Conservation (phyloP, 176 grass and related monocot species). For the Hordeum marinum region DNA sequence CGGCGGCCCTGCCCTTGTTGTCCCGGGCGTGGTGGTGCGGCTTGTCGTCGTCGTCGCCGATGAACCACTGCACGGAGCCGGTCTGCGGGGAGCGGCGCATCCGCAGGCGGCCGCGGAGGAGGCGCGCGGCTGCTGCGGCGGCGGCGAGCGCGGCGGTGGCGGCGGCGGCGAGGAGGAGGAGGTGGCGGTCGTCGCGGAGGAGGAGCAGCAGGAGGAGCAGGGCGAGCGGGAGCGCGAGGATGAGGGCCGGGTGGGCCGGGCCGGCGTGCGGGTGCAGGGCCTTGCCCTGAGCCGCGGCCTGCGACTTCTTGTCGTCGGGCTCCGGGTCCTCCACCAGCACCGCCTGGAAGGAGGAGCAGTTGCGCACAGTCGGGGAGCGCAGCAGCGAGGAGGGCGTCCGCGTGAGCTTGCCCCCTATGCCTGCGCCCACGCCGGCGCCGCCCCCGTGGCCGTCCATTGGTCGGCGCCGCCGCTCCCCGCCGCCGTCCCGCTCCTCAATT, state of each 20-base stretch:
- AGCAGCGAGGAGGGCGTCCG: constrained; percentile 81
- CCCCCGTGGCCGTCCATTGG: constrained; percentile 36
- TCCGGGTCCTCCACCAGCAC: constrained; percentile 48
- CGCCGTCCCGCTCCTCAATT: constrained; percentile 25
- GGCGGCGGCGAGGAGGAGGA: constrained; percentile 33
- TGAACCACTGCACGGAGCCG: constrained; percentile 65
- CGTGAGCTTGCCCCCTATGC: constrained; percentile 64
- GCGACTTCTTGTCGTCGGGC: constrained; percentile 49
- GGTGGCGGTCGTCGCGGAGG: constrained; percentile 35
- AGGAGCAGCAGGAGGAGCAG: constrained; percentile 51
- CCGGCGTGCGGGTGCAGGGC: constrained; percentile 18
- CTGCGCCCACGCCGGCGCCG: background rate
- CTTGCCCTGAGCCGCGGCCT: constrained; percentile 33
- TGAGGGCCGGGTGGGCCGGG: constrained; percentile 21
- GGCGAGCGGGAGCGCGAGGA: constrained; percentile 33
- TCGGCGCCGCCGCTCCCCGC: background rate
- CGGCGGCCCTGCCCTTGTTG: constrained; percentile 2
- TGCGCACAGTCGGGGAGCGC: constrained; percentile 73
- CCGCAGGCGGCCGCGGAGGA: constrained; percentile 30
- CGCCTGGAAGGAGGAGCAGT: constrained; percentile 55
- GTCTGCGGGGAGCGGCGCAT: constrained; percentile 25
- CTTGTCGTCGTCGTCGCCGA: constrained; percentile 49
- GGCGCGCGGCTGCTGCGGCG: constrained; percentile 35
- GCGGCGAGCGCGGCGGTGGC: constrained; percentile 34
- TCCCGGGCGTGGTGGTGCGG: background rate